A percentile compares a stretch with the other conserved stretches of the same genome.
Evolutionary conservation across 345 rosid species (phyloP).

Genomic region (Rhodomyrtus tomentosa): DNA sequence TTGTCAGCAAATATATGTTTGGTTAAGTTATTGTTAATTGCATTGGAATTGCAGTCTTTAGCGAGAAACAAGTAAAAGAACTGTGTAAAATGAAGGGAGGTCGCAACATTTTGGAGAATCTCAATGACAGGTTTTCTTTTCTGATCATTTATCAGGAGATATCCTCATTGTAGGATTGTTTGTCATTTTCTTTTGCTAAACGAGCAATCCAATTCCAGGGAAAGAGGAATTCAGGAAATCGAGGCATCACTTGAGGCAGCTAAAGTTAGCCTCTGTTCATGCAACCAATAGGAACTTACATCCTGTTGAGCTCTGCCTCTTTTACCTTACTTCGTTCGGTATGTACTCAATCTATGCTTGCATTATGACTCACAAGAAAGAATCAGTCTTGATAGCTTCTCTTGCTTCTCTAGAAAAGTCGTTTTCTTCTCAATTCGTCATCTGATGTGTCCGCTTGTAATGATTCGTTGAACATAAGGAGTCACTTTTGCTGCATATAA

Average conservation of each 20-base stretch:
- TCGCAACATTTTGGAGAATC: conserved; percentile 53
- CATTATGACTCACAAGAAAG: background rate
- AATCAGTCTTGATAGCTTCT: background rate
- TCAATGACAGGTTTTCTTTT: conserved; percentile 56
- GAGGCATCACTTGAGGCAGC: conserved; percentile 74
- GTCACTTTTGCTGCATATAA: background rate
- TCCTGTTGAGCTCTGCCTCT: conserved; percentile 74
- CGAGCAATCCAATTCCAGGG: conserved; percentile 26
- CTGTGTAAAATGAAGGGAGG: conserved; percentile 71
- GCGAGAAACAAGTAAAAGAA: conserved; percentile 95
- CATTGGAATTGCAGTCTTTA: conserved; percentile 45
- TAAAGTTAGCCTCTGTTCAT: conserved; percentile 76
- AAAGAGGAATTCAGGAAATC: conserved; percentile 82
- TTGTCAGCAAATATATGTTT: background rate
- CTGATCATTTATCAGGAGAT: background rate
- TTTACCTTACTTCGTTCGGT: conserved; percentile 86
- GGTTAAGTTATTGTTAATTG: background rate
- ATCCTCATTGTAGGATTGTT: background rate
- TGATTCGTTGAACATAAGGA: background rate
- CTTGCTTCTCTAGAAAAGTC: background rate
- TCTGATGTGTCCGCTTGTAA: background rate
- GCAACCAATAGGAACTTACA: conserved; percentile 68
- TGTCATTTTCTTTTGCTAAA: background rate
- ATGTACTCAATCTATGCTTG: conserved; percentile 4
- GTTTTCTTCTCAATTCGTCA: background rate